These are phyloP conservation scores for Colletotrichum sp. DNA, from an alignment of 2,329 filamentous ascomycete genomes.

Conservation along the genomic window DNA sequence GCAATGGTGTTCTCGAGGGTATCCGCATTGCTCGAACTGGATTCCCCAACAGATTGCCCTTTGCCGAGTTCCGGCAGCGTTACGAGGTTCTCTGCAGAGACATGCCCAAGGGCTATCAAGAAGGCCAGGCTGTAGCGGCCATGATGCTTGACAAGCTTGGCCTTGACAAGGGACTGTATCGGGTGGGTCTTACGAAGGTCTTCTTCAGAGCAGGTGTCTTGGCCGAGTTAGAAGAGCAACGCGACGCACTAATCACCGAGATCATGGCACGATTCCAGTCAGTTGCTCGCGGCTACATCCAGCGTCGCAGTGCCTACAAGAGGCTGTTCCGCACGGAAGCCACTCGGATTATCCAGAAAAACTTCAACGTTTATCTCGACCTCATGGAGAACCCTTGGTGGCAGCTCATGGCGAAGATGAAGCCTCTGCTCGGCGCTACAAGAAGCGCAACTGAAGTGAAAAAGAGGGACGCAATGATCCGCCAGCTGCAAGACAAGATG, in stretches of 20 bases:
- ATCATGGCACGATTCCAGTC: conserved; percentile 96
- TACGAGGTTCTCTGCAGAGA: conserved; percentile 92
- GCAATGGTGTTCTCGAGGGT: conserved; percentile 98
- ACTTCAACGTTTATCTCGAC: conserved; percentile 90
- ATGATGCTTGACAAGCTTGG: conserved; percentile 90
- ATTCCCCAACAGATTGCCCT: conserved; percentile 91
- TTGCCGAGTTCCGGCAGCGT: conserved; percentile 91
- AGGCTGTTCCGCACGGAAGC: conserved; percentile 93
- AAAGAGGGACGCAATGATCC: conserved; percentile 92
- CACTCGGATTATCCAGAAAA: conserved; percentile 91
- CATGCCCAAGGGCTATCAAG: conserved; percentile 89
- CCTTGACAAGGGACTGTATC: conserved; percentile 84
- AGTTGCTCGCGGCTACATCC: conserved; percentile 85
- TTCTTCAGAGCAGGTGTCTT: conserved; percentile 97
- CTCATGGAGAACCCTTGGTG: conserved; percentile 96
- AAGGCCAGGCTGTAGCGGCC: conserved; percentile 83
- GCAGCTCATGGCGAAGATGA: conserved; percentile 94
- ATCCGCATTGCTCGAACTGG: conserved; percentile 97
- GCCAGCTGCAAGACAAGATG: conserved; percentile 84
- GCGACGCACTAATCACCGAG: conserved; percentile 88
- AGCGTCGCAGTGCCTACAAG: conserved; percentile 89
- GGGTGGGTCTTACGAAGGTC: conserved; percentile 94
- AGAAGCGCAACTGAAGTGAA: conserved; percentile 93
- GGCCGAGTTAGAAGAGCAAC: conserved; percentile 94
- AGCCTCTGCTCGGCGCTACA: conserved; percentile 89